Conservation (phyloP, 2,329 filamentous ascomycete species). For the Penicillium sp. region DNA sequence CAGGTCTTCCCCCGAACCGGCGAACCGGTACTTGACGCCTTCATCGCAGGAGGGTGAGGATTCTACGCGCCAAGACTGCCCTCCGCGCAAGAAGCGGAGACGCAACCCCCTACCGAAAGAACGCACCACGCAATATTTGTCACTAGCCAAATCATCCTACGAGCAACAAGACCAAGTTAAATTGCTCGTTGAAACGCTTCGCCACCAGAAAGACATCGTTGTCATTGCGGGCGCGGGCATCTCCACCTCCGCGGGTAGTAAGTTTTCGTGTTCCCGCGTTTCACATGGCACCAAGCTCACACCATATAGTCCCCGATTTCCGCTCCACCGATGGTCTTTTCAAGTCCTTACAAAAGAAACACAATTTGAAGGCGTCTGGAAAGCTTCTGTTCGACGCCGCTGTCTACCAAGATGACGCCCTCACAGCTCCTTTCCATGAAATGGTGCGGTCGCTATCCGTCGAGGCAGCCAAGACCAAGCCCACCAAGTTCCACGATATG, state of each 20-base stretch:
- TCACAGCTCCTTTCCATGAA: conserved; percentile 87
- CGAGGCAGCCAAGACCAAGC: conserved; percentile 71
- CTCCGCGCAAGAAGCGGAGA: conserved; percentile 74
- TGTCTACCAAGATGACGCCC: conserved; percentile 87
- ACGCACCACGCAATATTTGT: conserved; percentile 77
- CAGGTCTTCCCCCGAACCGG: conserved; percentile 32
- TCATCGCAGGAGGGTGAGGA: conserved; percentile 42
- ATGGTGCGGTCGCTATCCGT: conserved; percentile 90
- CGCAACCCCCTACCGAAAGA: conserved; percentile 61
- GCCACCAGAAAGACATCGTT: conserved; percentile 92
- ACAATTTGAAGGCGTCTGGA: conserved; percentile 88
- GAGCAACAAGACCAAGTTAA: conserved; percentile 64
- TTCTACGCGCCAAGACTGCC: conserved; percentile 56
- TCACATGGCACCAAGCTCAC: conserved; percentile 13
- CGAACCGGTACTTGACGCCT: conserved; percentile 42
- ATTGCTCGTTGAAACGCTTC: conserved; percentile 69
- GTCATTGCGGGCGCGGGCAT: conserved; percentile 96
- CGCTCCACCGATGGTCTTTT: conserved; percentile 89
- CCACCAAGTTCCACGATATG: conserved; percentile 90
- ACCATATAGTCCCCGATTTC: conserved; percentile 77
- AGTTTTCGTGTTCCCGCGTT: conserved; percentile 38
- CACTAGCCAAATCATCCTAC: conserved; percentile 54
- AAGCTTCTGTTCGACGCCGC: conserved; percentile 97
- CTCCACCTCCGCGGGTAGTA: conserved; percentile 90
- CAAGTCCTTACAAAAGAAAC: conserved; percentile 75